Conservation (phyloP, 371 early-diverging fungal genomes). For the Mucor racemosus region DNA sequence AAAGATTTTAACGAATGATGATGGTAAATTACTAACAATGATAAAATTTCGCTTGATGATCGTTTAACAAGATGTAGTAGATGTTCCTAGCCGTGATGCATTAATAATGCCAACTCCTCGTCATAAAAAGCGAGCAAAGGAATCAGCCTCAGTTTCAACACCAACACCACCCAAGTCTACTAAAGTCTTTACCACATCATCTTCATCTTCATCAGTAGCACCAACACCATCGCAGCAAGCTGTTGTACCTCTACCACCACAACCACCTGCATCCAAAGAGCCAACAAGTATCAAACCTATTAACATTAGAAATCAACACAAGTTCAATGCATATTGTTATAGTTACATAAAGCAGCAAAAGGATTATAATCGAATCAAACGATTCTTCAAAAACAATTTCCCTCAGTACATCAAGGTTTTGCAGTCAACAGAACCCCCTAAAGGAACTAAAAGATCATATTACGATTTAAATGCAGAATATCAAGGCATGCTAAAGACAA, state of each 20-base stretch:
- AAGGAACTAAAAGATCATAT: conserved; percentile 20
- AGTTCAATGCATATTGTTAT: conserved; percentile 13
- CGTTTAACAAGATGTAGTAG: not conserved
- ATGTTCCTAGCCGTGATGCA: not conserved
- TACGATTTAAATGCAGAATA: conserved; percentile 20
- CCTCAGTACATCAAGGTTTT: conserved; percentile 14
- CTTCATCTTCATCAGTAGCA: not conserved
- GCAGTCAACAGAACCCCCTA: conserved; percentile 12
- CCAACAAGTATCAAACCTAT: not conserved
- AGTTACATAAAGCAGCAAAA: not conserved
- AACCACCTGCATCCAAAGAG: not conserved
- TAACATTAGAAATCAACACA: conserved; percentile 5
- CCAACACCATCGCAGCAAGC: not conserved
- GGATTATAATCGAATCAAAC: conserved; percentile 12
- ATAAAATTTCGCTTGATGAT: not conserved
- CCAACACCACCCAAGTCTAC: not conserved
- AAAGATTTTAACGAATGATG: not conserved
- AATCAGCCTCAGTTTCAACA: not conserved
- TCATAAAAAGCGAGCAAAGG: not conserved
- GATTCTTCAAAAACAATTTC: conserved; percentile 6
- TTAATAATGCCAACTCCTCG: not conserved
- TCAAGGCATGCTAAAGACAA: conserved; percentile 7
- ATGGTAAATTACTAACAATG: not conserved
- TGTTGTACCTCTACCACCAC: not conserved
- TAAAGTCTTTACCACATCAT: not conserved